phyloP scores from a whole-genome alignment of 164 flowering plant species.

The Tetracentron sinense region DNA sequence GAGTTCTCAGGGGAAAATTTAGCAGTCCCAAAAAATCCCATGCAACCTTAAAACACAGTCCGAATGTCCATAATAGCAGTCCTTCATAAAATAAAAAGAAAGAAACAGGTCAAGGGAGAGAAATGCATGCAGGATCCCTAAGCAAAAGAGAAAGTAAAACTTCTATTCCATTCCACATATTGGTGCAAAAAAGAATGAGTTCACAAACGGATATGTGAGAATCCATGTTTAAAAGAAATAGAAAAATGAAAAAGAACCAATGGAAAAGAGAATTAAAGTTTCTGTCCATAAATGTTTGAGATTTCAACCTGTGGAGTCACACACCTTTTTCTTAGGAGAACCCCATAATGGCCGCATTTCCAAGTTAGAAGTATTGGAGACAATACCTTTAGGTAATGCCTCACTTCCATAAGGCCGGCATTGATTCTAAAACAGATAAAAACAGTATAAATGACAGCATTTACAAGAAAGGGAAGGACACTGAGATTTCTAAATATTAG shows the following conservation, averaged over 20 bases:
- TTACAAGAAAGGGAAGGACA: neutral
- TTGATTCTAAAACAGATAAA: slow-evolving; percentile 35
- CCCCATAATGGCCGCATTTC: slow-evolving; percentile 84
- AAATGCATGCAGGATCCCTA: too few relatives aligned
- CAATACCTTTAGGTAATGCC: slow-evolving; percentile 75
- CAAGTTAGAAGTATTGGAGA: slow-evolving; percentile 59
- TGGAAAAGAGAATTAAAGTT: neutral
- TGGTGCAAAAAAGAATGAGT: too few relatives aligned
- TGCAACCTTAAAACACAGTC: too few relatives aligned
- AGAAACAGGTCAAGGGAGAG: too few relatives aligned
- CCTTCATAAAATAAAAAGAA: too few relatives aligned
- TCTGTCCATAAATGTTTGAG: neutral
- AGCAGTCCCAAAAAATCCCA: too few relatives aligned
- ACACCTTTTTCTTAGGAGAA: slow-evolving; percentile 34
- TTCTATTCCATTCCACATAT: too few relatives aligned
- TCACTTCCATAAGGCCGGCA: slow-evolving; percentile 71
- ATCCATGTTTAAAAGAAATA: neutral
- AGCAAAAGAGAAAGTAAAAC: too few relatives aligned
- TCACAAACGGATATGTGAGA: too few relatives aligned
- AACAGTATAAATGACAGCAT: neutral
- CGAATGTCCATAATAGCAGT: too few relatives aligned
- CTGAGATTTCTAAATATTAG: neutral
- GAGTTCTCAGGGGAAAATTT: too few relatives aligned
- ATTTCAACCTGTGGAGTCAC: slow-evolving; percentile 3
- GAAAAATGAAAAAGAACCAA: neutral